Base-by-base conservation (phyloP, 1,139 yeast species). In the Oligophagozyma castellii region DNA sequence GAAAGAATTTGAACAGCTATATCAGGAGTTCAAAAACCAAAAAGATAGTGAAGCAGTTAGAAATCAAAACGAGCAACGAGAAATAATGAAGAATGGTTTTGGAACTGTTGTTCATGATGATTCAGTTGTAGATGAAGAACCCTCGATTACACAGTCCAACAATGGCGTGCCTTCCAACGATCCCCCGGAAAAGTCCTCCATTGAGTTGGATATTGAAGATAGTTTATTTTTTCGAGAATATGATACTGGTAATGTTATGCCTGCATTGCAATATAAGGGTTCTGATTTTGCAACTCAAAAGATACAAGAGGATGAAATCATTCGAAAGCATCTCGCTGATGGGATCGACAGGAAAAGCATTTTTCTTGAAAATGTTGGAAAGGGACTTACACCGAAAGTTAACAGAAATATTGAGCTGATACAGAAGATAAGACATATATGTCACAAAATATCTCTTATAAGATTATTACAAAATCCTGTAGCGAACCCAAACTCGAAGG, bases 381-480 rank as follows among this genome's bases (percentile, higher is more conserved):
- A 59, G 15, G 93, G 93, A 0, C 59, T 83, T 32, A 72, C 74
- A 35, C 64, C 67, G 10, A 59, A 71, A 10, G 61, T 81, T 35
- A 63, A 68, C 39, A 66, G 67, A 12, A 89, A 84, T 42, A 74
- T 92, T 29, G 58, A 64, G 4, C 70, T 77, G 41, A 81, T 89
- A 63, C 95, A 86, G 56, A 84, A 81, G 43, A 80, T 92, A 21
- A 63, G 98, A 32, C 78, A 74, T 44, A 65, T 81, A 3, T 86
- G 96, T 51, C 80, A 83, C 56, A 86, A 86, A 51, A 81, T 92
- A 18, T 76, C 93, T 3, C 60, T 86, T 29, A 79, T 92, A 35
- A 65, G 95, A 52, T 76, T 89, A 83, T 94, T 89, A 48, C 86
- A 84, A 16, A 81, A 74, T 36, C 45, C 53, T 2, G 34, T 38